Evolutionary conservation across 768 basidiomycete species (phyloP).

Genomic region (Holtermannia corniformis): DNA sequence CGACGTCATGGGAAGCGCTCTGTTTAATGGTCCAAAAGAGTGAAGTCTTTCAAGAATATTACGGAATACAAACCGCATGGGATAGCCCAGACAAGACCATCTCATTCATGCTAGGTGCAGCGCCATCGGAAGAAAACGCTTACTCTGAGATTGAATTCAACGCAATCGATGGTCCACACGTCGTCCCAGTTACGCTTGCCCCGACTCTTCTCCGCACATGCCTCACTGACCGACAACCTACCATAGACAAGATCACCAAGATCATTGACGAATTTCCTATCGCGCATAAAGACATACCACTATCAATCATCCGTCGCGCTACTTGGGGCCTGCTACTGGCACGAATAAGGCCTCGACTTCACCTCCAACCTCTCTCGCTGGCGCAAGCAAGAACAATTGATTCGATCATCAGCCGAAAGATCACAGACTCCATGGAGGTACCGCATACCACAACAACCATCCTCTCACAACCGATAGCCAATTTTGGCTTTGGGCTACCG

Average conservation of each 20-base stretch:
- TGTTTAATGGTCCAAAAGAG: background rate
- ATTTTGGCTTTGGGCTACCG: conserved; percentile 11
- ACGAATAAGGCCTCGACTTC: conserved; percentile 2
- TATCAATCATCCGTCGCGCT: conserved; percentile 3
- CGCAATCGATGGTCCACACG: too few relatives aligned
- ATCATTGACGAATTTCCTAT: conserved; percentile 4
- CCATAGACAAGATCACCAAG: background rate
- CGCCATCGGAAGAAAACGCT: too few relatives aligned
- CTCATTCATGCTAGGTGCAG: conserved; percentile 8
- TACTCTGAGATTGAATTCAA: too few relatives aligned
- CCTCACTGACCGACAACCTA: background rate
- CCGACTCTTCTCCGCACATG: too few relatives aligned
- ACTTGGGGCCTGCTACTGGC: conserved; percentile 4
- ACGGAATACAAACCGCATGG: conserved; percentile 8
- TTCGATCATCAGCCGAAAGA: conserved; percentile 4
- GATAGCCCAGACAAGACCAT: conserved; percentile 12
- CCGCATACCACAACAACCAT: background rate
- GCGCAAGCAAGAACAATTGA: conserved; percentile 2
- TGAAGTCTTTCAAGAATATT: conserved; percentile 10
- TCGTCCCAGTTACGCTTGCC: too few relatives aligned
- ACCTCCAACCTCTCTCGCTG: conserved; percentile 4
- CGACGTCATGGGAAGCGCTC: background rate
- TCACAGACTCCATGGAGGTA: background rate
- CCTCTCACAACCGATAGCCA: background rate
- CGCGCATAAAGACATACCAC: background rate